phyloP scores from a whole-genome alignment of 805 yeast genomes.

The Metschnikowia proteae region DNA sequence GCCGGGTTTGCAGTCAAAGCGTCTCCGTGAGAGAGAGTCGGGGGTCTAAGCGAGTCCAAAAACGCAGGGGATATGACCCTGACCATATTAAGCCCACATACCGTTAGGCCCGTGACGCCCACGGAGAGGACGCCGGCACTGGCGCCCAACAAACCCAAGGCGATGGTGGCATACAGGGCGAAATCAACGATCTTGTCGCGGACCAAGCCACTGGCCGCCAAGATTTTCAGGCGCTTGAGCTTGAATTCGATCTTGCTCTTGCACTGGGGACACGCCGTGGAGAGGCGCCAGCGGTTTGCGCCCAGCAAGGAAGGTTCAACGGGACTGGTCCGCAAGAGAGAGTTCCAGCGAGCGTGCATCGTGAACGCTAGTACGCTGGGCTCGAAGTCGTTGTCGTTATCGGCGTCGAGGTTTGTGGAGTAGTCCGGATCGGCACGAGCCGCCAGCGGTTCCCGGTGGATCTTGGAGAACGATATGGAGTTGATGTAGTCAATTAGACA shows the following conservation, averaged over 20 bases:
- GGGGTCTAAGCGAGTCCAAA: conserved; percentile 22
- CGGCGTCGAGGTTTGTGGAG: not conserved
- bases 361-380: conserved; percentile 2
- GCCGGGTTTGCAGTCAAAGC: not conserved
- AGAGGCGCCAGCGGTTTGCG: conserved; percentile 1
- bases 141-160: conserved; percentile 38
- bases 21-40: not conserved
- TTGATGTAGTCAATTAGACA: conserved; percentile 42
- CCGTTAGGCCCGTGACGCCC: conserved; percentile 37
- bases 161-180: conserved; percentile 29
- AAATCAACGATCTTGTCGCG: conserved; percentile 19
- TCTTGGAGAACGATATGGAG: conserved; percentile 25
- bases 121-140: conserved; percentile 37
- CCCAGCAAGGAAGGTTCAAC: not conserved
- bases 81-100: conserved; percentile 36
- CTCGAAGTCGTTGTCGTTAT: conserved; percentile 3
- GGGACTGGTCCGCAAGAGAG: not conserved
- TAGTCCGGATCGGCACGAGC: not conserved
- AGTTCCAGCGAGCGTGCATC: conserved; percentile 3
- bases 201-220: conserved; percentile 20
- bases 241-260: conserved; percentile 32
- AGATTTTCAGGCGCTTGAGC: conserved; percentile 26
- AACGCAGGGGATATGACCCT: conserved; percentile 35
- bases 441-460: not conserved
- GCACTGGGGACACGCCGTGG: conserved; percentile 42